Evolutionary conservation across 371 early-diverging fungal species (phyloP), one percentile per base, ranked within the genome.

Genomic region (Mortierella sp.): DNA sequence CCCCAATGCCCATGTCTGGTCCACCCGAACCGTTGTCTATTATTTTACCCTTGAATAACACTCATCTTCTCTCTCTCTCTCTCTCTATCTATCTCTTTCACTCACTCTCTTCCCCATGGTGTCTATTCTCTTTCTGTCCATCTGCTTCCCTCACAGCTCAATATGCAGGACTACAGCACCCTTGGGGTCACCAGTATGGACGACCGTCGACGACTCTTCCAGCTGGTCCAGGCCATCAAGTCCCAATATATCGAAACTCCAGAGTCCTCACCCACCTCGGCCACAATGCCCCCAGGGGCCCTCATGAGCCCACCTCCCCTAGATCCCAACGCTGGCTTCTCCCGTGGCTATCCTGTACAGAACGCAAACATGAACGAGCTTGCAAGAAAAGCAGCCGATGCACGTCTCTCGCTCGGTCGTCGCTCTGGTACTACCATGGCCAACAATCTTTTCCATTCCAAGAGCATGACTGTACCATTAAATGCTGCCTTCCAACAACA

Each of bases 81-180:
- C n/a, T n/a, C 51, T 51, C n/a, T 23, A 51, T 51, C 51, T 4
- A 19, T 51, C 51, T 51, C 12, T 51, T n/a, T 23, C 25, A 51
- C n/a, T 23, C 51, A n/a, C 23, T 51, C 23, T 51, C 23, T 51
- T 51, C 12, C 23, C 16, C 56, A 55, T 45, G 25, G 30, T 23
- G 30, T 44, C 25, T 45, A 21, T 25, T 15, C 30, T 60, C 47
- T 15, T 50, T 62, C n/a, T 51, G 21, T 51, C 21, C 51, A 51
- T 19, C 51, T 51, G 21, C 51, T 51, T 26, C 15, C 25, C 53
- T 21, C 48, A 26, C 58, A 90, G 87, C 85, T 94, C 51, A 91
- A 91, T n/a, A 90, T 94, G 88, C 90, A 90, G 81, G 93, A 93
- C 81, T 94, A 92, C 82, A 86, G 85, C 51, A 72, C 84, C n/a